Evolutionary conservation across 148 eudicot genomes (phyloP), one percentile per base, ranked within the genome.

Genomic region (Rhododendron kiyosumense): DNA sequence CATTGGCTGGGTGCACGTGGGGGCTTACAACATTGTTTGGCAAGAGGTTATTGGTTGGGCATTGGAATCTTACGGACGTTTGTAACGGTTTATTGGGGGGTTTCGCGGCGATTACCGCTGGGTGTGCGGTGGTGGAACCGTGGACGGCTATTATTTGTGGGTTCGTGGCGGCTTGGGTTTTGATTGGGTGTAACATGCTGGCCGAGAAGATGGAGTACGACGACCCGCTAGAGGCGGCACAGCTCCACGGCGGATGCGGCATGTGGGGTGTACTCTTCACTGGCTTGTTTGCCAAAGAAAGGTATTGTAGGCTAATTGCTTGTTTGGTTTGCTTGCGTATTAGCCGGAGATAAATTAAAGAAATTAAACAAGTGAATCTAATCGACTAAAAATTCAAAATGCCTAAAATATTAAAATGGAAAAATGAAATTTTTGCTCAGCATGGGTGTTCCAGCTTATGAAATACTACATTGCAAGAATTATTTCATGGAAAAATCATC

Each of bases 161-260:
- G 65, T 90, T 90, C 48, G 92, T 84, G 71, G 87, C 92, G 20
- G 74, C 92, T 22, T 90, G 90, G 90, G 92, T 90, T 57, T 57
- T 90, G 20, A 90, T 89, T 17, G 91, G 92, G 79, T 82, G 85
- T 2, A 90, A 90, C 84, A 81, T 45, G 75, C 36, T 90, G 2
- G 92, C 92, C 9, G 90, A 85, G 84, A 85, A 84, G 82, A 52
- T 82, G 36, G 73, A 84, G 46, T 90, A 83, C 57, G 92, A 90
- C 43, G 92, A 90, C 43, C 92, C 92, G 15, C 88, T 90, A 15
- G 92, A 90, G 77, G 92, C 90, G 51, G 90, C 92, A 51, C 92
- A 90, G 24, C 80, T 90, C 48, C 92, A 90, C 43, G 92, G 82
- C 0, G 92, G 92, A 65, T 90, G 92, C 59, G 92, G 92, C 12